Percentiles rank a stretch among this genome's conserved stretches.
phyloP scores from a whole-genome alignment of 441 rosid genomes.

The Erodium chrysanthum region DNA sequence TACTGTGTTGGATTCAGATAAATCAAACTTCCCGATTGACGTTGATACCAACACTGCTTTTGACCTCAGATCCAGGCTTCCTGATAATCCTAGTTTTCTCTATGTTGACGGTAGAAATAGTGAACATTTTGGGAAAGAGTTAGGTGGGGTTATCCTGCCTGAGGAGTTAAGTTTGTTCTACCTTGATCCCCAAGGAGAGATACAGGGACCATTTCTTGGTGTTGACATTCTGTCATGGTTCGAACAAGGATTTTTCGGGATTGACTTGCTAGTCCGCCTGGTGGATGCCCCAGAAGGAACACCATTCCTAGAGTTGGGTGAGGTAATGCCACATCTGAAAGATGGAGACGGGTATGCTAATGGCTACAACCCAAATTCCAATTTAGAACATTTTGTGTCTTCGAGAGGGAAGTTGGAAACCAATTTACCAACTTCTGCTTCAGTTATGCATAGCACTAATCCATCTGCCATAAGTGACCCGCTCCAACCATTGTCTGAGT shows the following conservation, averaged over 20 bases:
- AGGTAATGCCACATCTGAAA: conserved; percentile 46
- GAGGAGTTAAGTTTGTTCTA: conserved; percentile 45
- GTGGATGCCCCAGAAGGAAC: conserved; percentile 54
- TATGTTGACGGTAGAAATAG: conserved; percentile 16
- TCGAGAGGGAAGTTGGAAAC: conserved; percentile 30
- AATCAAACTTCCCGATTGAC: conserved; percentile 3
- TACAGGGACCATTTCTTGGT: conserved; percentile 54
- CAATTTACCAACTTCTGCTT: conserved; percentile 26
- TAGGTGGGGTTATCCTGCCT: conserved; percentile 22
- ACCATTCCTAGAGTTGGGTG: conserved; percentile 45
- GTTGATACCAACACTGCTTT: background rate
- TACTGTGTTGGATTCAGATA: conserved; percentile 14
- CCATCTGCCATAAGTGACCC: conserved; percentile 15
- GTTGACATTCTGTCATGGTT: conserved; percentile 52
- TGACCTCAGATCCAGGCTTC: conserved; percentile 19
- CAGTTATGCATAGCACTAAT: conserved; percentile 26
- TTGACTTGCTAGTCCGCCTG: conserved; percentile 50
- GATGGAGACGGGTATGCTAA: conserved; percentile 16
- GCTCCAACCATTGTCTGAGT: too few species aligned
- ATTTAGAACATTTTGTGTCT: conserved; percentile 29
- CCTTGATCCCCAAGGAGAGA: conserved; percentile 53
- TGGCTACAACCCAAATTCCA: conserved; percentile 22
- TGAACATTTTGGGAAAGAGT: conserved; percentile 18
- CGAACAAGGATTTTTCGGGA: conserved; percentile 55
- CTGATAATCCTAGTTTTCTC: conserved; percentile 31